Evolutionary conservation across 139 green algal species (phyloP), one percentile per base, ranked within the genome.

Genomic region (Deuterostichococcus epilithicus): DNA sequence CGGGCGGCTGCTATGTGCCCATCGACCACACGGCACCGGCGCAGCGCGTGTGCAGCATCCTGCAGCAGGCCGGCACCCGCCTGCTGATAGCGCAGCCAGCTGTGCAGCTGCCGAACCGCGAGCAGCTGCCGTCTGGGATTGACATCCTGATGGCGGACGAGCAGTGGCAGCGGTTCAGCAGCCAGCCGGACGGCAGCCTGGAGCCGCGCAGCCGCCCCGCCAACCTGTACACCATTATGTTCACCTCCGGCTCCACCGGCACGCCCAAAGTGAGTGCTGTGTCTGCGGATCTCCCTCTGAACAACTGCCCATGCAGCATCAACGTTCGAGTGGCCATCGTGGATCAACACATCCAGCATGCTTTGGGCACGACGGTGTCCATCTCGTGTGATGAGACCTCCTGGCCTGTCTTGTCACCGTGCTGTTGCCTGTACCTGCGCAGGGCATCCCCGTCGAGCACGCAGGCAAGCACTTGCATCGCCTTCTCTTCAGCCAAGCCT

Each of bases 161-260:
- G 10, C 3, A 20, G 13, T 63, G 52, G 52, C 52, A 28, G 13
- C 52, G 28, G 52, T 63, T 63, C 52, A 63, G 52, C 52, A 28
- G 52, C 52, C 13, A 20, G 10, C 52, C 52, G 3, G 52, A 5
- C 52, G 20, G 18, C 18, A 28, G 28, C 52, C 10, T 20, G 20
- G 52, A n/a, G 3, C 3, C 3, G 52, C 10, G 52, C 18, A 28
- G 52, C 52, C 26, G 52, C 52, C 3, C 28, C 52, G 18, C 3
- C 52, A 63, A 83, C 44, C 59, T 88, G n/a, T 82, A 79, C 15
- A 86, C 88, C 82, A 78, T 84, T 44, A 88, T 90, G 52, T 93
- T 90, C 84, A 91, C 88, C 32, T 86, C 79, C 1, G 88, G 88
- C 34, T 85, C 75, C 25, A 91, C 88, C 5, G 88, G 88, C 34